Base-by-base conservation (phyloP, 2,329 filamentous ascomycete species). In the Cladosporium sp. region DNA sequence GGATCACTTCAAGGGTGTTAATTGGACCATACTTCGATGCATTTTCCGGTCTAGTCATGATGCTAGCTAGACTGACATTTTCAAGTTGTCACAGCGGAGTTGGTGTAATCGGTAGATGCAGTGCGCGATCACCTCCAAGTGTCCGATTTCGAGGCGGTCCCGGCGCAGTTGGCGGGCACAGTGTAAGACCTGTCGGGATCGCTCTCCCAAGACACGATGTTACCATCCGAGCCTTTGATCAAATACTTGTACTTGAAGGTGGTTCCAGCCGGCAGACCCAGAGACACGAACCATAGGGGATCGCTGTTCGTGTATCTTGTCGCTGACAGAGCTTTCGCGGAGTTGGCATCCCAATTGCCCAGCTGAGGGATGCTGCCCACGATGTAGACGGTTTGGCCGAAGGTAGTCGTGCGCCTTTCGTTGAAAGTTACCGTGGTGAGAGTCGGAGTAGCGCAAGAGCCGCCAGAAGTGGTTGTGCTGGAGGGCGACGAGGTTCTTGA, bases 171-270 rank as follows among this genome's bases (percentile, higher is more conserved):
- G 9, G 18, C 22, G 11, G 59, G 57, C 13, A 56, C 53, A 1
- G 63, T 68, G 54, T 66, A 73, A 5, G 48, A 56, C 10, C 69
- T 62, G 54, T 74, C 72, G 3, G 69, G 66, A 56, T 84, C 83
- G 41, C 69, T 72, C 71, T 88, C 84, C 84, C 84, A 88, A 9
- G 18, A 10, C 2, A 68, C 72, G 9, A 84, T 68, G 0, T 69
- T 70, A 0, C 81, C 79, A 58, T 77, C 74, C 1, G 66, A 59
- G 53, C 74, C 72, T 37, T 83, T 75, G 43, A 80, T 77, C 59
- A 87, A 77, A 62, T 80, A 89, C 72, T 87, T 87, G 68, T 88
- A 88, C 69, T 81, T 61, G 33, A 88, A 70, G 1, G 67, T 67
- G 43, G 73, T 71, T 2, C 83, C 83, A 0, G 79, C 74, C 0